These are phyloP conservation scores for Mollisiaceae sp. DNA, from an alignment of 2,329 filamentous ascomycete species.

Conservation along the genomic window DNA sequence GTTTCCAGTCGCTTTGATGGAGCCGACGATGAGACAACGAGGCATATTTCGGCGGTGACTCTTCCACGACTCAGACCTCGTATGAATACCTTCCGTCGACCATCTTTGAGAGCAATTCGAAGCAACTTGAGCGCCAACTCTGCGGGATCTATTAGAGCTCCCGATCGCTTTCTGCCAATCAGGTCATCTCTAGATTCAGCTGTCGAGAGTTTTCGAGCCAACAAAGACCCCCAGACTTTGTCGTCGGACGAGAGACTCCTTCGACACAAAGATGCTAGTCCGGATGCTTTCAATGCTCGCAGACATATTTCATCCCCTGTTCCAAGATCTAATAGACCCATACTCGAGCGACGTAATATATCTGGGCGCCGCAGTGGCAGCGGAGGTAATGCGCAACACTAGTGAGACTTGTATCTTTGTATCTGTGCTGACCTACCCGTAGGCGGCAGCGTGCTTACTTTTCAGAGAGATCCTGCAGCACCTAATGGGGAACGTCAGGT, in stretches of 20 bases:
- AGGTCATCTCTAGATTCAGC: constrained; percentile 48
- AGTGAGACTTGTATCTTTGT: background rate
- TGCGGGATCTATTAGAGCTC: constrained; percentile 39
- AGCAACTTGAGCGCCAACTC: constrained; percentile 28
- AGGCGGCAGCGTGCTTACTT: constrained; percentile 41
- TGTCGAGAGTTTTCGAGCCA: constrained; percentile 55
- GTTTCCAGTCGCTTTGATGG: constrained; percentile 24
- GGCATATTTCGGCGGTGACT: constrained; percentile 24
- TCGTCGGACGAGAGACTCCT: constrained; percentile 52
- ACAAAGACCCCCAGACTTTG: constrained; percentile 52
- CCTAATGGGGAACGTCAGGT: constrained; percentile 40
- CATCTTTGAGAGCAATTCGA: constrained; percentile 30
- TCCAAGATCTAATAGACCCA: constrained; percentile 24
- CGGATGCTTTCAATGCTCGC: constrained; percentile 59
- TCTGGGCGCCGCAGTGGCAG: constrained; percentile 37
- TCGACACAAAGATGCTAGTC: constrained; percentile 48
- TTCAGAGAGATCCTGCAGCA: constrained; percentile 37
- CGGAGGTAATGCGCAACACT: constrained; percentile 26
- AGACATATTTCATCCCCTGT: constrained; percentile 37
- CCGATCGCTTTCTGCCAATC: constrained; percentile 65
- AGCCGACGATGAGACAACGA: constrained; percentile 27
- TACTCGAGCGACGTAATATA: constrained; percentile 27
- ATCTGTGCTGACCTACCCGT: background rate
- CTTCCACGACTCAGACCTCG: constrained; percentile 29
- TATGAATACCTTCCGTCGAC: constrained; percentile 25